Conservation (phyloP, 306 rosid genomes). For the Lithocarpus polystachyus region DNA sequence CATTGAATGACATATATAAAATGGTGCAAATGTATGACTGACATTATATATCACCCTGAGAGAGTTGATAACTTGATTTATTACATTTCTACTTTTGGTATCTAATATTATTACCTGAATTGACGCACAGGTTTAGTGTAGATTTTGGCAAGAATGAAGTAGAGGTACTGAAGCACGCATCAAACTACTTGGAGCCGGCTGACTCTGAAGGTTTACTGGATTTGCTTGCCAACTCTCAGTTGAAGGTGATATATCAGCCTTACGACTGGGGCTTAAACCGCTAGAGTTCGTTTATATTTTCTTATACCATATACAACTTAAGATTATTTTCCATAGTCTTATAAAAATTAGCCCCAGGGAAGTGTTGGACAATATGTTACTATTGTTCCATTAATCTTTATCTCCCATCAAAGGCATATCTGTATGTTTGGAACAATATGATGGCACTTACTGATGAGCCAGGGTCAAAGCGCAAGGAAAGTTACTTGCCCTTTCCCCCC, state of each 20-base stretch:
- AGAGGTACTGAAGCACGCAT: slow-evolving; percentile 76
- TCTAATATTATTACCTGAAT: slow-evolving; percentile 4
- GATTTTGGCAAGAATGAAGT: slow-evolving; percentile 87
- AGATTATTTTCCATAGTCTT: slow-evolving; percentile 10
- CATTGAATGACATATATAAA: neutral
- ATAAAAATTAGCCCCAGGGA: slow-evolving; percentile 7
- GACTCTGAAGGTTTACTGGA: slow-evolving; percentile 65
- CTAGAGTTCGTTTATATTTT: slow-evolving; percentile 28
- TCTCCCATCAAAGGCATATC: neutral
- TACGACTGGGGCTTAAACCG: slow-evolving; percentile 86
- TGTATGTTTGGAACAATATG: neutral
- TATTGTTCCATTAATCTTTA: neutral
- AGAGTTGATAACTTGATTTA: neutral
- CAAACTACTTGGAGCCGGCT: slow-evolving; percentile 72
- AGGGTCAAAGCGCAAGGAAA: neutral
- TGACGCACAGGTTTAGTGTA: slow-evolving; percentile 62
- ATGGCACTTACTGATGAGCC: slow-evolving; percentile 1
- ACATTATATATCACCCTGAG: slow-evolving; percentile 4
- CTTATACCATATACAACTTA: slow-evolving; percentile 8
- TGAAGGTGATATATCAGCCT: slow-evolving; percentile 76
- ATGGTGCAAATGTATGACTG: neutral
- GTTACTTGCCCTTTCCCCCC: neutral
- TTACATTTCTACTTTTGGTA: neutral
- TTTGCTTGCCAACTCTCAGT: slow-evolving; percentile 63
- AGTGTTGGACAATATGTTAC: neutral